A percentile compares a stretch with the other conserved stretches of the same genome.
Conservation (phyloP, 176 grass and related monocot species). For the Bonia amplexicaulis region DNA sequence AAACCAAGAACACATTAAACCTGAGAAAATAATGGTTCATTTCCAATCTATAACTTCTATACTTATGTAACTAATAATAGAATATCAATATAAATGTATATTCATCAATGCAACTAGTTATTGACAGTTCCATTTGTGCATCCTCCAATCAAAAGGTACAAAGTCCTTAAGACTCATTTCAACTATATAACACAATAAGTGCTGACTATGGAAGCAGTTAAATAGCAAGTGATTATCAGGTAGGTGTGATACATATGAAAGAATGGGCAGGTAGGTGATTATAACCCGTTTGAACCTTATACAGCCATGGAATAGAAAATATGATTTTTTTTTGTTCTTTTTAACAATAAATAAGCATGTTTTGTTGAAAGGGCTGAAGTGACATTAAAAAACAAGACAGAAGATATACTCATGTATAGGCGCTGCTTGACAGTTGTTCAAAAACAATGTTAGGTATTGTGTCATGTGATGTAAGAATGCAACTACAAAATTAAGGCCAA, state of each 20-base stretch:
- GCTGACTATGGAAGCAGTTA: background rate
- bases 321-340: background rate
- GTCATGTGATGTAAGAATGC: background rate
- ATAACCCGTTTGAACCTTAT: background rate
- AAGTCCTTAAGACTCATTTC: background rate
- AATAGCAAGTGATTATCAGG: background rate
- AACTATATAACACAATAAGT: background rate
- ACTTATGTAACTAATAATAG: background rate
- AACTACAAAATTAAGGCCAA: background rate
- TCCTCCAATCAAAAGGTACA: background rate
- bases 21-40: background rate
- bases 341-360: background rate
- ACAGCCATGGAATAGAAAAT: slow-evolving; percentile 1
- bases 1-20: background rate
- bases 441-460: background rate
- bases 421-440: background rate
- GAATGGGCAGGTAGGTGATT: background rate
- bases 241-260: background rate
- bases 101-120: background rate
- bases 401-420: background rate
- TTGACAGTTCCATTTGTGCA: background rate
- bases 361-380: slow-evolving; percentile 5
- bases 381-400: slow-evolving; percentile 7
- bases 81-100: background rate
- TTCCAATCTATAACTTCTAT: background rate